Evolutionary conservation across 1,284 basidiomycete species (phyloP).

Genomic region (Ustilago loliicola): DNA sequence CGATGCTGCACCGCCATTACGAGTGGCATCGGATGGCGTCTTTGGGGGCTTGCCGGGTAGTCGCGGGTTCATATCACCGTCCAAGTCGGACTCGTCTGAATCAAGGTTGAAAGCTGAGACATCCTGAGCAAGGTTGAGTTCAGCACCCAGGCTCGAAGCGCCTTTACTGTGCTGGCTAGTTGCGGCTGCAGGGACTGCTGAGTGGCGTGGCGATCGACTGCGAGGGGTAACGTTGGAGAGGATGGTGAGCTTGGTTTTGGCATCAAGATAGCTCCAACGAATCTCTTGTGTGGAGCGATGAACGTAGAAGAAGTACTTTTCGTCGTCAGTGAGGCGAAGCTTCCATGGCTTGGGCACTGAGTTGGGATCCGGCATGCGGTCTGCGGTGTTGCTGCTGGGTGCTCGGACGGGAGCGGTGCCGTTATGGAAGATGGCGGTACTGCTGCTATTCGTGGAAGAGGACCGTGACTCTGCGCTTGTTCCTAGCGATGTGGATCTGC

Average conservation of each 20-base stretch:
- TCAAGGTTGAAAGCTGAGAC: constrained; percentile 38
- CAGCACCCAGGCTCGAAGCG: constrained; percentile 9
- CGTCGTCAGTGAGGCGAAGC: constrained; percentile 51
- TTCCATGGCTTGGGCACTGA: constrained; percentile 53
- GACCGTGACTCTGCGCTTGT: constrained; percentile 35
- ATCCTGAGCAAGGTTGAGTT: constrained; percentile 20
- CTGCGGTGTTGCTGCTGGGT: constrained; percentile 37
- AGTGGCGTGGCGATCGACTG: constrained; percentile 30
- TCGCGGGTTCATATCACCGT: constrained; percentile 38
- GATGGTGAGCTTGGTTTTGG: constrained; percentile 52
- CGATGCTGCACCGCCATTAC: constrained; percentile 6
- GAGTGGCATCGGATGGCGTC: constrained; percentile 6
- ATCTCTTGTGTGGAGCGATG: constrained; percentile 50
- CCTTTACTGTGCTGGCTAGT: constrained; percentile 13
- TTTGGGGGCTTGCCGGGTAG: constrained; percentile 51
- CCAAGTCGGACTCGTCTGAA: constrained; percentile 51
- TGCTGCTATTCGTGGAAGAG: constrained; percentile 37
- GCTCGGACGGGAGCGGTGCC: constrained; percentile 38
- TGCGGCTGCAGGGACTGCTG: not conserved
- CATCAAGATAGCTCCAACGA: constrained; percentile 47
- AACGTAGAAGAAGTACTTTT: constrained; percentile 54
- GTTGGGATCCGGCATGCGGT: constrained; percentile 44
- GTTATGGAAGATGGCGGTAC: constrained; percentile 46
- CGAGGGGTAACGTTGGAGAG: constrained; percentile 41
- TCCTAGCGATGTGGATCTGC: constrained; percentile 17